A percentile compares a stretch with the other conserved stretches of the same genome.
phyloP scores from a whole-genome alignment of 768 basidiomycete species.

The Favolaschia claudopus region DNA sequence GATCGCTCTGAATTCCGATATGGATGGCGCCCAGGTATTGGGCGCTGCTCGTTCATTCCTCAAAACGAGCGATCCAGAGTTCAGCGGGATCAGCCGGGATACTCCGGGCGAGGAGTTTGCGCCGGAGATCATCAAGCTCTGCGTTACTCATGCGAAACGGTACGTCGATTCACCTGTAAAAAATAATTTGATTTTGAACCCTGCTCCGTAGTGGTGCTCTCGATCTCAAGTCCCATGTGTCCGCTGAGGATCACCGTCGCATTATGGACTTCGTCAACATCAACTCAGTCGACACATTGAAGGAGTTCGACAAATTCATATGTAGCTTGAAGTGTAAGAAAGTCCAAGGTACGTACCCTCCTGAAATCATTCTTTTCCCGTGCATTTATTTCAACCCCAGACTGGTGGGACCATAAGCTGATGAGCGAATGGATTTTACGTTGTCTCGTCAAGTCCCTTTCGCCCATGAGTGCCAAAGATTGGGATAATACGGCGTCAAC shows the following conservation, averaged over 20 bases:
- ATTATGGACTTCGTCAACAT: too few species aligned
- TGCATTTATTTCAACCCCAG: not conserved
- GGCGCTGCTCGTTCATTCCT: constrained; percentile 6
- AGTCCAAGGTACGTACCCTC: too few species aligned
- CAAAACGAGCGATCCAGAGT: not conserved
- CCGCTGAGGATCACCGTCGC: too few species aligned
- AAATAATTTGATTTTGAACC: too few species aligned
- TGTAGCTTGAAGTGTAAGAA: too few species aligned
- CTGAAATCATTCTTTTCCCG: too few species aligned
- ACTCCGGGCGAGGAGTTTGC: not conserved
- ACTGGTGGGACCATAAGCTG: constrained; percentile 31
- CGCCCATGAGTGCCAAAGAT: constrained; percentile 22
- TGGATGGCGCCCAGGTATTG: constrained; percentile 14
- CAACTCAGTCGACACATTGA: too few species aligned
- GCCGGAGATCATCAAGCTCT: constrained; percentile 5
- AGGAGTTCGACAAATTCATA: too few species aligned
- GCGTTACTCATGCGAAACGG: constrained; percentile 11
- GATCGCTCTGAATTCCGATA: constrained; percentile 6
- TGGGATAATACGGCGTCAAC: constrained; percentile 25
- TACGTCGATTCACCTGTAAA: not conserved
- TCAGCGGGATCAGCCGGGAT: not conserved
- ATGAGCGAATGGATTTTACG: constrained; percentile 29
- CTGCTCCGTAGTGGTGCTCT: too few species aligned
- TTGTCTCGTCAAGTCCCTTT: constrained; percentile 28
- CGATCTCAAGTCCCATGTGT: too few species aligned